Percentiles rank a stretch among this genome's conserved stretches.
Conservation (phyloP, 208 protist species). For the Entamoeba moshkovskii region DNA sequence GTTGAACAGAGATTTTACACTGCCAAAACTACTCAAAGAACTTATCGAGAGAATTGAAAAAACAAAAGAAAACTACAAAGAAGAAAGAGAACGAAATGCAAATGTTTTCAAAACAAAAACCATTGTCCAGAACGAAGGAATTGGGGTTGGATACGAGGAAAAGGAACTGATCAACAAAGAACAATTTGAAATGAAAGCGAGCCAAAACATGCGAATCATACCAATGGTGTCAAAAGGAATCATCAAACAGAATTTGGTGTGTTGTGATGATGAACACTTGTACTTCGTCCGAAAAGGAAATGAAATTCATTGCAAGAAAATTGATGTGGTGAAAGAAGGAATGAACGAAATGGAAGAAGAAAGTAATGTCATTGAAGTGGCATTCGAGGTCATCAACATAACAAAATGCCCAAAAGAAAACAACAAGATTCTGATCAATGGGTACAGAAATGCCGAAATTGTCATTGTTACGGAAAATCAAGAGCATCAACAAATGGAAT, state of each 20-base stretch:
- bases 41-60: not conserved
- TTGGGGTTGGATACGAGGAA: not conserved
- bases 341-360: not conserved
- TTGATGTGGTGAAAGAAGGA: not conserved
- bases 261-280: not conserved
- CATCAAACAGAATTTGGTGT: not conserved
- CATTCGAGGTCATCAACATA: not conserved
- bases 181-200: not conserved
- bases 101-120: not conserved
- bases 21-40: not conserved
- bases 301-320: not conserved
- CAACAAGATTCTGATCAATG: not conserved
- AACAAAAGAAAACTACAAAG: not conserved
- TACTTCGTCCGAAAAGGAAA: not conserved
- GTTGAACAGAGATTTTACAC: not conserved
- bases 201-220: not conserved
- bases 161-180: not conserved
- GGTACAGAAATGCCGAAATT: not conserved
- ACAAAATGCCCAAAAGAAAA: not conserved
- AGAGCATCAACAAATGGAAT: not conserved
- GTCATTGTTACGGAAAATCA: not conserved
- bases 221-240: not conserved
- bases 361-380: not conserved
- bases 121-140: not conserved
- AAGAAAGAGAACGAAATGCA: not conserved